Evolutionary conservation across 2,329 filamentous ascomycete species (phyloP).

Genomic region (Metarhizium sp.): DNA sequence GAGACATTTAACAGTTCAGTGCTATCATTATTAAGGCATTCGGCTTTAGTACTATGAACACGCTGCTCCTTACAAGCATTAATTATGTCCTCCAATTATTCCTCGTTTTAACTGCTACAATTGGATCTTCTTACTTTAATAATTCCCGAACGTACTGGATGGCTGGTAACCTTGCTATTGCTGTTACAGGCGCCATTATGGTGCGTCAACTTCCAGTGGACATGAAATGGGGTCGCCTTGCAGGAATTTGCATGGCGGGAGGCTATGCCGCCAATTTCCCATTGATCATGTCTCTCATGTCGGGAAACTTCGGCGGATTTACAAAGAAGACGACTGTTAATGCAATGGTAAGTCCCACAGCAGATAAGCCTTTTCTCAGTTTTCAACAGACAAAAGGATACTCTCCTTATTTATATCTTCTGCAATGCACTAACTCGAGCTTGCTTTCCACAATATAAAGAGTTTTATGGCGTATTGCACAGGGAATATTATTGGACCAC

Average conservation of each 20-base stretch:
- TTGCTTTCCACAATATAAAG: neutral
- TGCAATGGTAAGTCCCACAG: conserved; percentile 26
- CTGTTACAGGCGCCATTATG: conserved; percentile 13
- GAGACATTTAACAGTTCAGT: conserved; percentile 4
- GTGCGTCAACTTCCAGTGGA: conserved; percentile 11
- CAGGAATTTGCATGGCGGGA: conserved; percentile 40
- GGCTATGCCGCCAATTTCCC: conserved; percentile 31
- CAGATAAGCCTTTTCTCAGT: too few species aligned
- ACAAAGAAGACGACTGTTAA: conserved; percentile 53
- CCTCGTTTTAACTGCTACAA: conserved; percentile 13
- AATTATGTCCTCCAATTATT: conserved; percentile 12
- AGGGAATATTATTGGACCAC: conserved; percentile 52
- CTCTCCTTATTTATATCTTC: too few species aligned
- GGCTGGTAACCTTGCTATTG: conserved; percentile 9
- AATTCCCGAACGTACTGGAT: conserved; percentile 16
- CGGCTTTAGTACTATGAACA: conserved; percentile 10
- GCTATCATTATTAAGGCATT: conserved; percentile 14
- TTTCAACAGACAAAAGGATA: too few species aligned
- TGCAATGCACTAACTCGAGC: too few species aligned
- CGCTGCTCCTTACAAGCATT: conserved; percentile 8
- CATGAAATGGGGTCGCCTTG: conserved; percentile 13
- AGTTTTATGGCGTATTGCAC: conserved; percentile 49
- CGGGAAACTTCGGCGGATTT: conserved; percentile 49
- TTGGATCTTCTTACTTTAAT: conserved; percentile 11
- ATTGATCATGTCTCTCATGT: conserved; percentile 45